A percentile compares a stretch with the other conserved stretches of the same genome.
These are phyloP conservation scores for Sclerotiophoma versabilis DNA, from an alignment of 2,329 filamentous ascomycete genomes.

Conservation along the genomic window DNA sequence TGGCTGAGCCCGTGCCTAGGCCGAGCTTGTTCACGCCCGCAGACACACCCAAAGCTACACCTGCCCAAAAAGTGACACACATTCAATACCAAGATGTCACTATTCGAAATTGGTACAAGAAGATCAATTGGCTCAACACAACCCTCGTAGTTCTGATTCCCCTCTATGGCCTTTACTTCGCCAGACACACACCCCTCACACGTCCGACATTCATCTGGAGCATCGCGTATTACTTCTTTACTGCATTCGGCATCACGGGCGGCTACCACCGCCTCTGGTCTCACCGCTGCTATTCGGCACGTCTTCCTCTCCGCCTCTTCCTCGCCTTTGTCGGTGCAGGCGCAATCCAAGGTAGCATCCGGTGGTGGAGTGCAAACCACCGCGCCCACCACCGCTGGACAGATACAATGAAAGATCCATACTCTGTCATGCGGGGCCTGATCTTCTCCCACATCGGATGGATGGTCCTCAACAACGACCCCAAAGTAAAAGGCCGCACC, in stretches of 20 bases:
- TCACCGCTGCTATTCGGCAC: conserved; percentile 55
- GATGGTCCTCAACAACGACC: conserved; percentile 60
- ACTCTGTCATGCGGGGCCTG: conserved; percentile 57
- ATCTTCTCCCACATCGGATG: conserved; percentile 58
- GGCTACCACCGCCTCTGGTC: conserved; percentile 78
- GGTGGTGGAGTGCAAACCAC: conserved; percentile 58
- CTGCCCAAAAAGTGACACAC: conserved; percentile 23
- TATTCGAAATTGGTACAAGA: conserved; percentile 79
- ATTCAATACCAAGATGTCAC: conserved; percentile 28
- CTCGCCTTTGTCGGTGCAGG: conserved; percentile 56
- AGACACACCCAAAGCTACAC: conserved; percentile 4
- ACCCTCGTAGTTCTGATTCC: conserved; percentile 80
- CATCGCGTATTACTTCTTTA: conserved; percentile 81
- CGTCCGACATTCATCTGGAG: conserved; percentile 76
- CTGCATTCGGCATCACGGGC: conserved; percentile 67
- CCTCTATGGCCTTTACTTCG: conserved; percentile 72
- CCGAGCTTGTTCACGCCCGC: conserved; percentile 8
- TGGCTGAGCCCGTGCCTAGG: conserved; percentile 14
- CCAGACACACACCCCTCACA: conserved; percentile 78
- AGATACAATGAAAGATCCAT: conserved; percentile 59
- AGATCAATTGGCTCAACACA: conserved; percentile 91
- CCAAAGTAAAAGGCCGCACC: conserved; percentile 57
- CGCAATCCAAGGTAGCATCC: conserved; percentile 56
- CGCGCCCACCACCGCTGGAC: conserved; percentile 60
- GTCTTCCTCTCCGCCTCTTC: conserved; percentile 53